phyloP scores from a whole-genome alignment of 495 filamentous ascomycete species.

The Penicillium waksmanii region DNA sequence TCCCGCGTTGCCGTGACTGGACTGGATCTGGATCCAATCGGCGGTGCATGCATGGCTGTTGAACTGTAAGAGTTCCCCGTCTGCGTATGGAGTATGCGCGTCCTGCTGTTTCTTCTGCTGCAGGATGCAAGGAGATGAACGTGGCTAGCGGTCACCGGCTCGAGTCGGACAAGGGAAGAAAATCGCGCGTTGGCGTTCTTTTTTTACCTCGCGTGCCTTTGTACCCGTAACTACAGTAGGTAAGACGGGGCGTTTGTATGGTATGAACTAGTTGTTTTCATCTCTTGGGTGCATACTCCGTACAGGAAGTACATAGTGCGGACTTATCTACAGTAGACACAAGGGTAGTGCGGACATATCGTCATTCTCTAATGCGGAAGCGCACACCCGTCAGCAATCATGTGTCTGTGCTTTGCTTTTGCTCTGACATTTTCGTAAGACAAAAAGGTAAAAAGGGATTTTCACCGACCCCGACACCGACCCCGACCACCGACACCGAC shows the following conservation, averaged over 20 bases:
- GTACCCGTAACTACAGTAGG: not conserved
- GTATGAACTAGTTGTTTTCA: too few relatives aligned
- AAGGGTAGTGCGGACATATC: not conserved
- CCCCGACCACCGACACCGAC: not conserved
- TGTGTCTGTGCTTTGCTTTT: not conserved
- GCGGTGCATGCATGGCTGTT: slow-evolving; percentile 1
- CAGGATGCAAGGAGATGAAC: slow-evolving; percentile 30
- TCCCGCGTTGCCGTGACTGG: slow-evolving; percentile 5
- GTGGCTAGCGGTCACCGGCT: slow-evolving; percentile 19
- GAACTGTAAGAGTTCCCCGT: too few relatives aligned
- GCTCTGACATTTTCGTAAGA: not conserved
- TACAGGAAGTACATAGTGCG: not conserved
- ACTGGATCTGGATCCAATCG: not conserved
- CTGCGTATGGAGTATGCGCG: too few relatives aligned
- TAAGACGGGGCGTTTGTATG: not conserved
- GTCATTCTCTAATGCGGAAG: not conserved
- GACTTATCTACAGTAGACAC: not conserved
- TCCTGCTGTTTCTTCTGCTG: slow-evolving; percentile 4
- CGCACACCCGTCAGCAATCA: not conserved
- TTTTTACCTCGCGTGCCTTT: too few relatives aligned
- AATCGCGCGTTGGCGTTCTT: not conserved
- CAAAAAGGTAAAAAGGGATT: slow-evolving; percentile 4
- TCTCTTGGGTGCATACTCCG: too few relatives aligned
- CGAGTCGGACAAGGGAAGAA: not conserved
- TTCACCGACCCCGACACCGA: not conserved